Conservation (phyloP, 768 basidiomycete species). For the Mycena maculata region DNA sequence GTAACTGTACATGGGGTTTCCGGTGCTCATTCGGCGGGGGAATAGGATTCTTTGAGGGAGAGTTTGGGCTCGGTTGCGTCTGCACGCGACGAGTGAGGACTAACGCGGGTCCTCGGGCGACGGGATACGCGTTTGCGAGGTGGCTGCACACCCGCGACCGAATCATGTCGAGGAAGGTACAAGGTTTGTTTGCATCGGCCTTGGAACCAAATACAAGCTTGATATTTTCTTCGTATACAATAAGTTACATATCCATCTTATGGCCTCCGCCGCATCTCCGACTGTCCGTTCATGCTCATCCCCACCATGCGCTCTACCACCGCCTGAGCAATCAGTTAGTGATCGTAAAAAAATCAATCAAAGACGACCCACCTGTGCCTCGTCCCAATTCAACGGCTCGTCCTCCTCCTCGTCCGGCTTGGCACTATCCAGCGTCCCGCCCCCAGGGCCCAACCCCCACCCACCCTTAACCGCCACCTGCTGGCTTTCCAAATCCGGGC, state of each 20-base stretch:
- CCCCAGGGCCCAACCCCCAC: constrained; percentile 74
- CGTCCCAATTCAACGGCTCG: constrained; percentile 76
- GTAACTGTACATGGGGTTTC: constrained; percentile 17
- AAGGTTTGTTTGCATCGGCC: constrained; percentile 47
- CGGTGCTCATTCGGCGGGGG: constrained; percentile 1
- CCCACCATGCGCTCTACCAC: constrained; percentile 67
- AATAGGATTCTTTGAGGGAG: constrained; percentile 3
- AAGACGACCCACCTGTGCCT: constrained; percentile 57
- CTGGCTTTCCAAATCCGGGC: constrained; percentile 60
- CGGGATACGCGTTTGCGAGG: constrained; percentile 7
- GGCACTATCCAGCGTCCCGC: constrained; percentile 57
- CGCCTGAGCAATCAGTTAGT: constrained; percentile 42
- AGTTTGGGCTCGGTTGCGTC: neutral
- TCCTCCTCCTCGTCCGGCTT: constrained; percentile 71
- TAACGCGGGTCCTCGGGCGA: neutral
- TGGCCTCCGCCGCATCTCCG: constrained; percentile 45
- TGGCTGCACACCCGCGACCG: constrained; percentile 5
- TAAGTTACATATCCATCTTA: too few species aligned
- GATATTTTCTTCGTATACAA: too few species aligned
- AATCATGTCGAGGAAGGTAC: constrained; percentile 15
- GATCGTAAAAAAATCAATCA: neutral
- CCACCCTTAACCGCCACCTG: constrained; percentile 68
- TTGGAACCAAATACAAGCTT: too few species aligned
- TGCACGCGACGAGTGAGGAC: constrained; percentile 19
- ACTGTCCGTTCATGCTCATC: constrained; percentile 56